Conservation (phyloP, 2,329 filamentous ascomycete species). For the Didymella pinodella region DNA sequence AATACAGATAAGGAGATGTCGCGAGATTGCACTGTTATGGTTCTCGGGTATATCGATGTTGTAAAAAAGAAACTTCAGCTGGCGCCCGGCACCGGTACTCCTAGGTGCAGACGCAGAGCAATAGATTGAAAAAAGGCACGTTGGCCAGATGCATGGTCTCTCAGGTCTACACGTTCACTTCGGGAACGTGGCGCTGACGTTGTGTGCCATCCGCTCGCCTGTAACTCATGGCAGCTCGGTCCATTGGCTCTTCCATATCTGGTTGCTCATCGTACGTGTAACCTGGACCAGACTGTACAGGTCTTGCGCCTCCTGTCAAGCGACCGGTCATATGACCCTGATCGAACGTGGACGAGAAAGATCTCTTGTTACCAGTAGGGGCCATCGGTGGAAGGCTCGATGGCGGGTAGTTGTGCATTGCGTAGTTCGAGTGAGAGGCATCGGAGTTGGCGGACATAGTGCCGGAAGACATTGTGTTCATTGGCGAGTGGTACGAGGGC, state of each 20-base stretch:
- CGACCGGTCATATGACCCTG: conserved; percentile 54
- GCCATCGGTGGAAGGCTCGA: conserved; percentile 38
- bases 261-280: conserved; percentile 47
- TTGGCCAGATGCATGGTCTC: background rate
- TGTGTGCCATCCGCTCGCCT: conserved; percentile 57
- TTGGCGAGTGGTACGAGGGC: conserved; percentile 53
- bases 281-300: conserved; percentile 42
- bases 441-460: conserved; percentile 48
- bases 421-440: conserved; percentile 35
- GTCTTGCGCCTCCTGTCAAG: conserved; percentile 55
- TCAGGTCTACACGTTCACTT: conserved; percentile 38
- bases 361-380: conserved; percentile 52
- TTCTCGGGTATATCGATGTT: conserved; percentile 30
- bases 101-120: conserved; percentile 12
- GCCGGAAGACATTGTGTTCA: conserved; percentile 39
- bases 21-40: conserved; percentile 24
- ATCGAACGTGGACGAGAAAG: conserved; percentile 57
- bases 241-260: conserved; percentile 53
- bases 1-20: conserved; percentile 18
- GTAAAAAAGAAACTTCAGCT: conserved; percentile 1
- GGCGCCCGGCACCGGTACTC: conserved; percentile 26
- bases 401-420: conserved; percentile 37
- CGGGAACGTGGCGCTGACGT: conserved; percentile 48
- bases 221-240: conserved; percentile 55
- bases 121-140: conserved; percentile 14